These are phyloP conservation scores for Suhomyces ambrosiae DNA, from an alignment of 1,139 yeast genomes.

Conservation along the genomic window DNA sequence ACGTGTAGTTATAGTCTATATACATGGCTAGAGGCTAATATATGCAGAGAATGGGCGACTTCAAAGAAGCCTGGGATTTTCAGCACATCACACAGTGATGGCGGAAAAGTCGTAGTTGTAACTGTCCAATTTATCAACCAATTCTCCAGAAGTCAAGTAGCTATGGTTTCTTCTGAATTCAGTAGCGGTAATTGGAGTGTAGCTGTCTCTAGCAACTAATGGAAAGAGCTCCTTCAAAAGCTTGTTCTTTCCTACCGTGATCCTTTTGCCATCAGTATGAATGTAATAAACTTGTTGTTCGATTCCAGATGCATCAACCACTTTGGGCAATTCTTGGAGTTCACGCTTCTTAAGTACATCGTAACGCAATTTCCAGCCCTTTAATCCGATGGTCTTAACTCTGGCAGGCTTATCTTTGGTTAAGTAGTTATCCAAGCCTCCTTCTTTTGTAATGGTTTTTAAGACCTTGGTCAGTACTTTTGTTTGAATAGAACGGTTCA, in stretches of 20 bases:
- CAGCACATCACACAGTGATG: constrained; percentile 22
- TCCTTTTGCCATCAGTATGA: constrained; percentile 47
- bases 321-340: constrained; percentile 26
- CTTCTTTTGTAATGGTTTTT: constrained; percentile 85
- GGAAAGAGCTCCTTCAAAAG: constrained; percentile 58
- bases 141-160: constrained; percentile 41
- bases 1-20: constrained; percentile 5
- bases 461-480: constrained; percentile 80
- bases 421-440: constrained; percentile 88
- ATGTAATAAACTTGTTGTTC: constrained; percentile 51
- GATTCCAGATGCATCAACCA: constrained; percentile 31
- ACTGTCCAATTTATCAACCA: constrained; percentile 41
- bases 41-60: not conserved
- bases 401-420: constrained; percentile 87
- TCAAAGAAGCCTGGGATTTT: not conserved
- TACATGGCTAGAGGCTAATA: constrained; percentile 9
- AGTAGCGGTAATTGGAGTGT: constrained; percentile 46
- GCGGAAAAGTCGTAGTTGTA: constrained; percentile 37
- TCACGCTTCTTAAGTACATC: constrained; percentile 53
- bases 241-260: constrained; percentile 65
- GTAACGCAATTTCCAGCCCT: constrained; percentile 88
- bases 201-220: constrained; percentile 50
- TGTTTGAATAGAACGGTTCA: constrained; percentile 56
- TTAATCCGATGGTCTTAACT: constrained; percentile 86
- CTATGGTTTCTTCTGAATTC: constrained; percentile 46